Evolutionary conservation across 2,329 filamentous ascomycete genomes (phyloP).

Genomic region (Biscogniauxia mediterranea): DNA sequence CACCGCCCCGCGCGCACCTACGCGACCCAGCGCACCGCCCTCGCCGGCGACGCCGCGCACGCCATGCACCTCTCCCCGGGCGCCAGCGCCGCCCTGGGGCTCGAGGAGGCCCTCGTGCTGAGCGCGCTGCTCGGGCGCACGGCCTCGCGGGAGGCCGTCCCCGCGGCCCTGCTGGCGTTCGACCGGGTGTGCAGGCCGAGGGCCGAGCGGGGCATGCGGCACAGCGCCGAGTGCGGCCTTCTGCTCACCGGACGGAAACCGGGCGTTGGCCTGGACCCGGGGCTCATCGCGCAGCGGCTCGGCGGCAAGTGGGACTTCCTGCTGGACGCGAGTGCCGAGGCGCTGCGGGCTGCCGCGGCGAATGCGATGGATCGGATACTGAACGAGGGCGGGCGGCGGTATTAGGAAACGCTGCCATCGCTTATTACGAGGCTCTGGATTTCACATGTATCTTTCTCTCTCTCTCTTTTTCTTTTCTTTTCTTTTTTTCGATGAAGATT

Average conservation of each 20-base stretch:
- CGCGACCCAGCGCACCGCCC: constrained; percentile 20
- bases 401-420: too few species aligned
- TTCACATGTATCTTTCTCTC: too few species aligned
- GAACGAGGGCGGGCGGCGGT: neutral
- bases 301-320: constrained; percentile 20
- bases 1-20: constrained; percentile 23
- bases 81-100: constrained; percentile 15
- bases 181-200: constrained; percentile 29
- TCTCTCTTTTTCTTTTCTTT: too few species aligned
- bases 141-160: constrained; percentile 19
- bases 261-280: constrained; percentile 21
- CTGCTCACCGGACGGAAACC: constrained; percentile 22
- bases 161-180: constrained; percentile 28
- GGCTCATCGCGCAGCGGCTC: constrained; percentile 14
- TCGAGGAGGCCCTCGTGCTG: constrained; percentile 31
- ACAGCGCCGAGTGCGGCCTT: constrained; percentile 18
- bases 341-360: constrained; percentile 16
- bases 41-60: constrained; percentile 29
- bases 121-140: constrained; percentile 25
- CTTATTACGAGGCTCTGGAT: too few species aligned
- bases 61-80: constrained; percentile 23
- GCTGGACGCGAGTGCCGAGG: constrained; percentile 18
- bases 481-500: too few species aligned
- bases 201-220: constrained; percentile 22
- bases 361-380: constrained; percentile 27